Evolutionary conservation across 2,329 filamentous ascomycete genomes (phyloP).

Genomic region (Colletotrichum navitas): DNA sequence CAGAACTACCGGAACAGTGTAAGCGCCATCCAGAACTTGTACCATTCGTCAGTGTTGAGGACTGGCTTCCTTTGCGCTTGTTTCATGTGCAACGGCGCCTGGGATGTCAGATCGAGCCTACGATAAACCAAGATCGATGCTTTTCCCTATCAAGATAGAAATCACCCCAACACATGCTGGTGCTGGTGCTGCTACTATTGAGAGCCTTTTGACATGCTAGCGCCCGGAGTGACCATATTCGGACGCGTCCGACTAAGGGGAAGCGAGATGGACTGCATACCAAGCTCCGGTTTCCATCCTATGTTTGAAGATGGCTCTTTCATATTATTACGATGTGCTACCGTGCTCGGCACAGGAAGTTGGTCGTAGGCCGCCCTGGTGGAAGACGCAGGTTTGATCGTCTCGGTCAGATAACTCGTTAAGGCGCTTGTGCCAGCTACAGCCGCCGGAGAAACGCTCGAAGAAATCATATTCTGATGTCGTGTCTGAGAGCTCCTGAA

Average conservation of each 20-base stretch:
- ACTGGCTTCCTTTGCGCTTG: not conserved
- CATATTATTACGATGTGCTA: not conserved
- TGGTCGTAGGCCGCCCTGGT: not conserved
- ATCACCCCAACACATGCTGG: not conserved
- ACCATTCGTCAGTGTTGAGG: not conserved
- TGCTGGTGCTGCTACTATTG: too few relatives aligned
- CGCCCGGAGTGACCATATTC: not conserved
- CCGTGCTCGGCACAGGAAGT: not conserved
- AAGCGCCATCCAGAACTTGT: not conserved
- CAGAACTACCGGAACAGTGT: not conserved
- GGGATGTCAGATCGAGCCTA: not conserved
- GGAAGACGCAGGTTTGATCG: not conserved
- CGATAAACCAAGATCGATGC: too few relatives aligned
- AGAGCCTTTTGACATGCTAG: not conserved
- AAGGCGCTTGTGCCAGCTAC: not conserved
- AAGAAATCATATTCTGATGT: not conserved
- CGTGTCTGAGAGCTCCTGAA: not conserved
- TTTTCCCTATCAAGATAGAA: not conserved
- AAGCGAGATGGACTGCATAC: not conserved
- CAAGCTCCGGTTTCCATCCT: not conserved
- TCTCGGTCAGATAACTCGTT: not conserved
- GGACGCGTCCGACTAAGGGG: not conserved
- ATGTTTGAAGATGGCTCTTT: not conserved
- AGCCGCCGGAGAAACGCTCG: not conserved
- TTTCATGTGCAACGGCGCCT: not conserved